Base-by-base conservation (phyloP, 345 rosid genomes). In the Clausena lansium region DNA sequence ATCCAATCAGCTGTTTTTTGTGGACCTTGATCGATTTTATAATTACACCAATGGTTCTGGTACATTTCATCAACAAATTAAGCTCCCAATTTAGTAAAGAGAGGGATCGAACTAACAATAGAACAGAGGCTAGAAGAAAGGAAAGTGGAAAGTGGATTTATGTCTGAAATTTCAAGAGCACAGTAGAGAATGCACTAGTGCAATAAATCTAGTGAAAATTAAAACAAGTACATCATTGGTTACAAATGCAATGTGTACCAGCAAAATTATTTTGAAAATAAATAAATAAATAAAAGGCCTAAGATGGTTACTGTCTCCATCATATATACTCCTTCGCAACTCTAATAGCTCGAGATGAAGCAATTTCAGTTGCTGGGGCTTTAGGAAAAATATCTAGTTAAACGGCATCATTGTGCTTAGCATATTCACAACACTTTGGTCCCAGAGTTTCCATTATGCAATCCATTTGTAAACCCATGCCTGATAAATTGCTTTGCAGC, bases 31-130 rank as follows among this genome's bases (percentile, higher is more conserved):
- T 94, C 99, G 84, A 94, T 92, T 87, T 96, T 95, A 83, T 92
- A 68, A 95, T 95, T 70, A 92, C 85, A 55, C 99, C 99, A 76
- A 96, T 77, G 11, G 97, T 96, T 84, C 99, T 89, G 50, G 99
- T 94, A 77, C 99, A 97, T 96, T 71, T 22, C 74, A 77, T 65
- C 8, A 36, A n/a, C 36, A 47, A n/a, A 63, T 30, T 27, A 83
- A 66, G n/a, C 19, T 54, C 70, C n/a, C n/a, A 30, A 59, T 35
- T 71, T 63, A 63, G 32, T 60, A 39, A 57, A 67, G 64, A 38
- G 58, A 62, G 14, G 47, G 38, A 24, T 22, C 39, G 1, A 36
- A 36, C 8, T 19, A 20, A 60, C 9, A 20, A 9, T 13, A 45
- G 47, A 70, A 9, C n/a, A 54, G 45, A 24, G 20, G 58, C 10